Evolutionary conservation across 495 filamentous ascomycete species (phyloP).

Genomic region (Hypoxylon lienhwacheense): DNA sequence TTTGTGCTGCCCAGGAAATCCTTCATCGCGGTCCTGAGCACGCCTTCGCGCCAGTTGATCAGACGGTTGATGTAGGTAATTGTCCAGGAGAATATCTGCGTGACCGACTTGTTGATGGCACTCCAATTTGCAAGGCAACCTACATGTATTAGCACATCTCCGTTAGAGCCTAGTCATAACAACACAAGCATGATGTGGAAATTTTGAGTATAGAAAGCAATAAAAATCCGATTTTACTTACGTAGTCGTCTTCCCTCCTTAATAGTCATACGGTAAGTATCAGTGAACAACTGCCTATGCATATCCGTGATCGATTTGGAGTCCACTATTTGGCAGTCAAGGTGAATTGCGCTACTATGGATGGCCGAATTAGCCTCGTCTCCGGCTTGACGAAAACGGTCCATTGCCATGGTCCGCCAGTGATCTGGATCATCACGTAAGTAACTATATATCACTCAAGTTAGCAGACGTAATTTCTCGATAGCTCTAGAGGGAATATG

Average conservation of each 20-base stretch:
- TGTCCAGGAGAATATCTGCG: neutral
- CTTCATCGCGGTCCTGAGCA: neutral
- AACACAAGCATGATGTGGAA: too few species aligned
- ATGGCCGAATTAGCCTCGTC: conserved; percentile 1
- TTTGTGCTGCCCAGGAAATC: neutral
- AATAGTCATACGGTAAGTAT: conserved; percentile 1
- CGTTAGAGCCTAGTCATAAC: neutral
- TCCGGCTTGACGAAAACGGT: neutral
- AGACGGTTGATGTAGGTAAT: conserved; percentile 9
- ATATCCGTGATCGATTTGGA: neutral
- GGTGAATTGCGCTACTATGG: conserved; percentile 2
- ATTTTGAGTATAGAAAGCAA: too few species aligned
- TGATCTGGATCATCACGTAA: conserved; percentile 14
- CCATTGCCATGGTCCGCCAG: neutral
- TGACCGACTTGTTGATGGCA: neutral
- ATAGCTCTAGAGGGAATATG: too few species aligned
- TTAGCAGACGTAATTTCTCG: too few species aligned
- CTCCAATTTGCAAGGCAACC: neutral
- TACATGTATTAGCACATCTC: neutral
- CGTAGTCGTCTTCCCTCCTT: conserved; percentile 5
- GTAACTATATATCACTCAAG: too few species aligned
- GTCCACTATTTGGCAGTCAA: conserved; percentile 6
- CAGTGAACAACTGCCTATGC: neutral
- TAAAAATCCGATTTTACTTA: conserved; percentile 3
- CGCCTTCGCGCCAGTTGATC: conserved; percentile 3